A percentile compares a stretch with the other conserved stretches of the same genome.
Evolutionary conservation across 257 asterid genomes (phyloP).

Genomic region (Craterostigma plantagineum): DNA sequence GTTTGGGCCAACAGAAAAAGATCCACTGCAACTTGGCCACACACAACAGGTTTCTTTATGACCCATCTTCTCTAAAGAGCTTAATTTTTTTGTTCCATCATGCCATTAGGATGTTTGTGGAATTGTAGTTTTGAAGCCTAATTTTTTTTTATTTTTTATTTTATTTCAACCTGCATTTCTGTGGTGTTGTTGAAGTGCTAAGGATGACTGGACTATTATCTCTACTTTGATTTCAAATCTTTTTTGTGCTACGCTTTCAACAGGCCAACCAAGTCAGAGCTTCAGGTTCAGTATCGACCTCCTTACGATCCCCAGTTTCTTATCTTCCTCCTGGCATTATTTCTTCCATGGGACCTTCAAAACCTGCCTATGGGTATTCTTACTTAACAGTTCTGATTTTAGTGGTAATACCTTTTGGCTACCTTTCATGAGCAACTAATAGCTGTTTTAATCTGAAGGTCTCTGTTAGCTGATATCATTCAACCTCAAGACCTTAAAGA

Average conservation of each 20-base stretch:
- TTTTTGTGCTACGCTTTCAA: conserved; percentile 3
- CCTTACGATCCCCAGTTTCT: conserved; percentile 33
- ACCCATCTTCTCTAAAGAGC: too few relatives aligned
- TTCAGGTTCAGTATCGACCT: conserved; percentile 24
- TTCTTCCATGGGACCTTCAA: conserved; percentile 57
- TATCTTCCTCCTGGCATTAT: conserved; percentile 37
- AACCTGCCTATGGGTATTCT: conserved; percentile 71
- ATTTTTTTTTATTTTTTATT: too few relatives aligned
- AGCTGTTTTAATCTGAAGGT: conserved; percentile 31
- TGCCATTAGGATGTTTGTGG: too few relatives aligned
- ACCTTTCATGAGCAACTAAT: conserved; percentile 23
- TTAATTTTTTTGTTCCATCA: too few relatives aligned
- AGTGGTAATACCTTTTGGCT: conserved; percentile 2
- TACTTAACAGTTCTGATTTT: not conserved
- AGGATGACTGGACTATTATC: not conserved
- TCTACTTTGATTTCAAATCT: too few relatives aligned
- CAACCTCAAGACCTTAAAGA: conserved; percentile 91
- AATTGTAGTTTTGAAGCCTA: too few relatives aligned
- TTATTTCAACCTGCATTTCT: too few relatives aligned
- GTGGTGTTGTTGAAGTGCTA: too few relatives aligned
- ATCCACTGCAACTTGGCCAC: too few relatives aligned
- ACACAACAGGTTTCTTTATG: too few relatives aligned
- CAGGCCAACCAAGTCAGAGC: conserved; percentile 54
- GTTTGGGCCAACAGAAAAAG: too few relatives aligned
- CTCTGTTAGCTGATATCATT: conserved; percentile 85